Conservation (phyloP, 2,329 filamentous ascomycete species). For the Colletotrichum chrysophilum region DNA sequence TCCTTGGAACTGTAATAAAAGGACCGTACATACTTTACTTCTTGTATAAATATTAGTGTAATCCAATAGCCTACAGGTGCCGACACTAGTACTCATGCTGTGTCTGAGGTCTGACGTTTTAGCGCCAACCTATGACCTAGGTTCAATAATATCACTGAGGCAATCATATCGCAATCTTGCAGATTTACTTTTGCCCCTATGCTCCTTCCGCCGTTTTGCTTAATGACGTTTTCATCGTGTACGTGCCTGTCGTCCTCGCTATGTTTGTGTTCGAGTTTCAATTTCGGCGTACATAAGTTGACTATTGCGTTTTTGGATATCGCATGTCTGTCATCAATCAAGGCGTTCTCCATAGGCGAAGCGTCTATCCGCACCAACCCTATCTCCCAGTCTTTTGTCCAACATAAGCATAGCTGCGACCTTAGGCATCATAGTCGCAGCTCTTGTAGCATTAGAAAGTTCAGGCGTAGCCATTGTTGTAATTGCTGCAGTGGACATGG, state of each 20-base stretch:
- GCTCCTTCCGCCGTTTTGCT: background rate
- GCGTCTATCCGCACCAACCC: background rate
- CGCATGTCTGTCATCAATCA: background rate
- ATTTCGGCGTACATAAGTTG: background rate
- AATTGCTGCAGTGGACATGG: background rate
- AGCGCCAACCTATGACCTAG: background rate
- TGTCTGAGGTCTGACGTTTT: background rate
- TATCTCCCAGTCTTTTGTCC: background rate
- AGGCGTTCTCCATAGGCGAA: background rate
- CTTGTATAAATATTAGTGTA: background rate
- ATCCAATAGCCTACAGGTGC: background rate
- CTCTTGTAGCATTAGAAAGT: background rate
- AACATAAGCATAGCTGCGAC: background rate
- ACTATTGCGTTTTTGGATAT: accelerated
- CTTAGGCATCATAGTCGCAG: background rate
- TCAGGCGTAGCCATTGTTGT: background rate
- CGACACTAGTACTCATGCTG: background rate
- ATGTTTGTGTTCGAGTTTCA: accelerated
- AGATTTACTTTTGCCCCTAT: background rate
- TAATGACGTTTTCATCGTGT: accelerated
- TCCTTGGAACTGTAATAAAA: background rate
- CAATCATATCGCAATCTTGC: background rate
- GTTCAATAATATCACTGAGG: background rate
- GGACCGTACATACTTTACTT: background rate
- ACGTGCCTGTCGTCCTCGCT: background rate